A percentile compares a stretch with the other conserved stretches of the same genome.
Evolutionary conservation across 2,329 filamentous ascomycete genomes (phyloP).

Genomic region (Penicillium sp.): DNA sequence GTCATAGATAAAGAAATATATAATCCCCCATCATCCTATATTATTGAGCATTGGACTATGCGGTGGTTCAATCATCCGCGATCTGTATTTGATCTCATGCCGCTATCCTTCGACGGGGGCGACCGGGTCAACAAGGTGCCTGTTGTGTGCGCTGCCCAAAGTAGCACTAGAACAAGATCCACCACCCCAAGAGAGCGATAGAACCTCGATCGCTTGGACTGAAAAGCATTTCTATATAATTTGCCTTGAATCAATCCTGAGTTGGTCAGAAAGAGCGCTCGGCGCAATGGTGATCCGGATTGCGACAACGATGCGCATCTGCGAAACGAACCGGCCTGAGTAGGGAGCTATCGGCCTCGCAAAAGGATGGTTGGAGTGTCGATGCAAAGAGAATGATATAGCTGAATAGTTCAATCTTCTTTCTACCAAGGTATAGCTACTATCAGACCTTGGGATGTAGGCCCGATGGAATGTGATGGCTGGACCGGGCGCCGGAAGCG

Average conservation of each 20-base stretch:
- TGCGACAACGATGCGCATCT: slow-evolving; percentile 36
- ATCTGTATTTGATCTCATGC: slow-evolving; percentile 1
- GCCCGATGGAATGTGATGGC: slow-evolving; percentile 28
- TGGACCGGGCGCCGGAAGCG: slow-evolving; percentile 33
- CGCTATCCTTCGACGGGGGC: slow-evolving; percentile 11
- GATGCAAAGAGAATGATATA: background rate
- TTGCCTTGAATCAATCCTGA: slow-evolving; percentile 2
- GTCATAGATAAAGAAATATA: background rate
- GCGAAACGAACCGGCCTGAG: slow-evolving; percentile 23
- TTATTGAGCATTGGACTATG: background rate
- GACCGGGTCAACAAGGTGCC: slow-evolving; percentile 21
- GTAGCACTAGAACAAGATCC: background rate
- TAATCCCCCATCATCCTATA: background rate
- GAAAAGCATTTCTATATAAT: background rate
- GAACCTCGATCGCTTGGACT: background rate
- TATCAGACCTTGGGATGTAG: slow-evolving; percentile 6
- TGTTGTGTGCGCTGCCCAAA: slow-evolving; percentile 12
- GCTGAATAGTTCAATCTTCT: background rate
- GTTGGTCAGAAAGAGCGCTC: slow-evolving; percentile 28
- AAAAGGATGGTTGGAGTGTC: background rate
- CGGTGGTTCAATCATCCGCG: background rate
- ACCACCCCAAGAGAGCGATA: background rate
- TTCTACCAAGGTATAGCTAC: background rate
- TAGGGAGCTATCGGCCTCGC: slow-evolving; percentile 6
- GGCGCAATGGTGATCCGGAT: slow-evolving; percentile 33